Percentiles rank a stretch among this genome's conserved stretches.
Conservation (phyloP, 2,329 filamentous ascomycete genomes). For the Monosporascus ibericus region DNA sequence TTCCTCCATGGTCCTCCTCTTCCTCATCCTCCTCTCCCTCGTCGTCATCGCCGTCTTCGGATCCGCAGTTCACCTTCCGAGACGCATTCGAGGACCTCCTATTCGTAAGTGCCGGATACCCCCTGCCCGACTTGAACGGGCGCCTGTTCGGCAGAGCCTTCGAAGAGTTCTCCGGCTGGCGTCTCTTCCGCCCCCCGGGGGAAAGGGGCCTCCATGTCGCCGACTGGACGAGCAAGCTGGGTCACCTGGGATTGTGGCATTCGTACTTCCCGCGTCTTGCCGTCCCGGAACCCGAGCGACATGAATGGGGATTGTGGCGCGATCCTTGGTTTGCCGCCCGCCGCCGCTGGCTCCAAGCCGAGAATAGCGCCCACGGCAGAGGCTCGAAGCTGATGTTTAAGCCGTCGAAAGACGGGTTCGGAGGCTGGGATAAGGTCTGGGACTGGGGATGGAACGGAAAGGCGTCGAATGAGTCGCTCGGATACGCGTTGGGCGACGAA, state of each 20-base stretch:
- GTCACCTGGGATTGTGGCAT: conserved; percentile 31
- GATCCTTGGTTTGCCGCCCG: not conserved
- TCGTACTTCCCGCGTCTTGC: conserved; percentile 22
- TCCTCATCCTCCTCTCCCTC: conserved; percentile 6
- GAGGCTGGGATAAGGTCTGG: not conserved
- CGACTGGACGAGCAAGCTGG: conserved; percentile 35
- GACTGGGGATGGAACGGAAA: not conserved
- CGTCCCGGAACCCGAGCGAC: not conserved
- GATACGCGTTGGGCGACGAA: not conserved
- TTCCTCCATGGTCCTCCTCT: not conserved
- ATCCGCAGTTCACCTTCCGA: conserved; percentile 39
- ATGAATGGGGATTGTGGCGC: too few species aligned
- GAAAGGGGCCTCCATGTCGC: conserved; percentile 30
- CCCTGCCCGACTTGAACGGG: conserved; percentile 33
- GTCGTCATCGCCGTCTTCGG: not conserved
- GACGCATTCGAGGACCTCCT: conserved; percentile 55
- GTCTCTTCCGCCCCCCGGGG: not conserved
- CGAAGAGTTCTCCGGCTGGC: conserved; percentile 16
- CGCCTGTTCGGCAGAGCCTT: conserved; percentile 7
- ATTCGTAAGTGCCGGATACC: conserved; percentile 35
- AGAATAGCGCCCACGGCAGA: not conserved
- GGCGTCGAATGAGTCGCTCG: not conserved
- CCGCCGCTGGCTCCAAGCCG: not conserved
- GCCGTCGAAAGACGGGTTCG: not conserved
- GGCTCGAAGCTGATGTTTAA: not conserved